A percentile compares a stretch with the other conserved stretches of the same genome.
Evolutionary conservation across 2,329 filamentous ascomycete species (phyloP).

Genomic region (Exserohilum rostratum): DNA sequence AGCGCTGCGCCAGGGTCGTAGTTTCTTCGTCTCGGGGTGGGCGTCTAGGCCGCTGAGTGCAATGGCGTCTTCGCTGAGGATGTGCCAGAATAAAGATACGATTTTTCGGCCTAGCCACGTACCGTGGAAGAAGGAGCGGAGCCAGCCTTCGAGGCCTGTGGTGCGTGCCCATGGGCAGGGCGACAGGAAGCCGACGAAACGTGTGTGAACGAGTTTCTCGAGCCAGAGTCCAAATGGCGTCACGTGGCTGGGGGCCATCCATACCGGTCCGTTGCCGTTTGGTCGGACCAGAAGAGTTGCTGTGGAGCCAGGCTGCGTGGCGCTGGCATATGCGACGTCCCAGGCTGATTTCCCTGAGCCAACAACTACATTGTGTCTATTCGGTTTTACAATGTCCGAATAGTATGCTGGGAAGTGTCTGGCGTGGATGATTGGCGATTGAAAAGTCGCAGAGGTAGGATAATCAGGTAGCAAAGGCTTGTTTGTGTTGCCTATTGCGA

Average conservation of each 20-base stretch:
- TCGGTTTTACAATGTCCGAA: conserved; percentile 43
- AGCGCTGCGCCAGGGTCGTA: conserved; percentile 50
- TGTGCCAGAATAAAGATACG: conserved; percentile 62
- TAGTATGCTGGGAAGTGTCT: conserved; percentile 57
- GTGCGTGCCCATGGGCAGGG: conserved; percentile 74
- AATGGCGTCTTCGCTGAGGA: conserved; percentile 62
- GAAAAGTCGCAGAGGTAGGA: conserved; percentile 58
- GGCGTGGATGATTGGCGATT: conserved; percentile 63
- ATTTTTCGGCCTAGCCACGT: conserved; percentile 63
- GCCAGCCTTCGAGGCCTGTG: conserved; percentile 62
- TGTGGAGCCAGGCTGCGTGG: conserved; percentile 49
- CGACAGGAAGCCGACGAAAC: conserved; percentile 74
- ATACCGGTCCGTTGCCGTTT: conserved; percentile 65
- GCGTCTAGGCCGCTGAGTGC: conserved; percentile 54
- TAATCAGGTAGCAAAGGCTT: conserved; percentile 62
- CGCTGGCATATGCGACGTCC: conserved; percentile 67
- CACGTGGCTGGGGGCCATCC: conserved; percentile 66
- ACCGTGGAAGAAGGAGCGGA: conserved; percentile 63
- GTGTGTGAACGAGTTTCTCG: conserved; percentile 70
- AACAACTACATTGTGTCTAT: conserved; percentile 56
- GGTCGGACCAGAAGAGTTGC: conserved; percentile 65
- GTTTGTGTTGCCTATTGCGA: conserved; percentile 67
- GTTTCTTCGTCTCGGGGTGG: conserved; percentile 49
- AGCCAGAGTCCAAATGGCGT: conserved; percentile 71
- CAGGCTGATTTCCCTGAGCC: conserved; percentile 68